Base-by-base conservation (phyloP, 305 asterid species). In the Plantago coronopus region DNA sequence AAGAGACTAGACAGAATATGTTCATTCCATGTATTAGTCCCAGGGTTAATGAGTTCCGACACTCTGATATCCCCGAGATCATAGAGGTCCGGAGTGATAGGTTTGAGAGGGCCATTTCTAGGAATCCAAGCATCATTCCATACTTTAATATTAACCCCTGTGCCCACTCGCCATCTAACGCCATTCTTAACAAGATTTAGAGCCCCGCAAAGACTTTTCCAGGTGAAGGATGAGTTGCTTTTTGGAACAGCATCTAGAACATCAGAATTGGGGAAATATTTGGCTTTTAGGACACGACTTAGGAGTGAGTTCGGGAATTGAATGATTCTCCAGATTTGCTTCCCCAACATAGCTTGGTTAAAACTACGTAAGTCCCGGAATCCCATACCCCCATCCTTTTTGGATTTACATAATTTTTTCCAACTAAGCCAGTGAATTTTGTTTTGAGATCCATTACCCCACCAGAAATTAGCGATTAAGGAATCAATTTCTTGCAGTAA, bases 71-170 rank as follows among this genome's bases (percentile, higher is more conserved):
- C 47, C 3, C 5, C 47, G 2, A 43, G 3, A 1, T 43, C 3
- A 3, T 2, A 1, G 7, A 43, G 7, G 7, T 43, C 7, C 3
- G 17, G 47, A 10, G 47, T 43, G 14, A 2, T 2, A 43, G 47
- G 47, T 1, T 3, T 1, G 2, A 43, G 7, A 16, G 3, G 3
- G 9, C 2, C 3, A 7, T 43, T 16, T 7, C 53, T 16, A 16
- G 53, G 53, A n/a, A 47, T 47, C 53, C 53, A 47, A 17, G 13
- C n/a, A 47, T 47, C 53, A 5, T 47, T 47, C 53, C 53, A 47
- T 2, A 47, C n/a, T 3, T 4, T 1, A 7, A 47, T 47, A 5
- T 17, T 47, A 4, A 3, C 13, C 9, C 47, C 53, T 3, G 5
- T 16, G 3, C 53, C 54, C 4, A 48, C 12, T 2, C 54, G 6